Evolutionary conservation across 2,329 filamentous ascomycete genomes (phyloP).

Genomic region (Fonsecaea pedrosoi): DNA sequence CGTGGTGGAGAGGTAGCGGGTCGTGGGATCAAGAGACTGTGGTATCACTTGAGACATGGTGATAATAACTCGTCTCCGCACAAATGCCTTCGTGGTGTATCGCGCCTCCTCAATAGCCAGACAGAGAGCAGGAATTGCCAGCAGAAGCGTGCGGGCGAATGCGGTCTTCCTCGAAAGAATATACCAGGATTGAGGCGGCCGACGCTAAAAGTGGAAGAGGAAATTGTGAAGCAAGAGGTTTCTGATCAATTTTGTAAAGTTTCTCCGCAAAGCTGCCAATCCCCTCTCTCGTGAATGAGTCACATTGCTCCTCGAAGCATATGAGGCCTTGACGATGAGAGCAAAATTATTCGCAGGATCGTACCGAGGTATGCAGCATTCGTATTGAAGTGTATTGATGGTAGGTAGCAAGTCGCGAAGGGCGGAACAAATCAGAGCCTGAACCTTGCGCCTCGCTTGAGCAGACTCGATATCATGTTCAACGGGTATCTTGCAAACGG

Average conservation of each 20-base stretch:
- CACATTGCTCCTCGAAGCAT: not conserved
- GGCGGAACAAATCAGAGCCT: not conserved
- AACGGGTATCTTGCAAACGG: constrained; percentile 11
- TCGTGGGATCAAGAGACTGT: constrained; percentile 25
- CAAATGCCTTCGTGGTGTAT: not conserved
- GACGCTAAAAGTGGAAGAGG: not conserved
- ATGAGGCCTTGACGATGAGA: not conserved
- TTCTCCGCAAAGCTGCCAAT: constrained; percentile 3
- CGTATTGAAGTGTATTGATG: not conserved
- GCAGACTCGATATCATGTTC: not conserved
- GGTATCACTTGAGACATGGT: constrained; percentile 29
- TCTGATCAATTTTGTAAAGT: not conserved
- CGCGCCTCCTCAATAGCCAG: not conserved
- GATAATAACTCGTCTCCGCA: not conserved
- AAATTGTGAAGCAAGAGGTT: not conserved
- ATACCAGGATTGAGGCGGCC: not conserved
- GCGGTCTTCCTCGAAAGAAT: not conserved
- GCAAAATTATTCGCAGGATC: not conserved
- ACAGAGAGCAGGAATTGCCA: not conserved
- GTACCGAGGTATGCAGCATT: not conserved
- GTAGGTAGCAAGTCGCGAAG: not conserved
- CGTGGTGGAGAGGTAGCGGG: constrained; percentile 48
- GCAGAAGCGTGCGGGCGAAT: not conserved
- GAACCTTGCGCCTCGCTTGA: not conserved
- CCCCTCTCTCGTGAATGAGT: not conserved